These are phyloP conservation scores for Diaporthe caulivora DNA, from an alignment of 2,329 filamentous ascomycete species.

Conservation along the genomic window DNA sequence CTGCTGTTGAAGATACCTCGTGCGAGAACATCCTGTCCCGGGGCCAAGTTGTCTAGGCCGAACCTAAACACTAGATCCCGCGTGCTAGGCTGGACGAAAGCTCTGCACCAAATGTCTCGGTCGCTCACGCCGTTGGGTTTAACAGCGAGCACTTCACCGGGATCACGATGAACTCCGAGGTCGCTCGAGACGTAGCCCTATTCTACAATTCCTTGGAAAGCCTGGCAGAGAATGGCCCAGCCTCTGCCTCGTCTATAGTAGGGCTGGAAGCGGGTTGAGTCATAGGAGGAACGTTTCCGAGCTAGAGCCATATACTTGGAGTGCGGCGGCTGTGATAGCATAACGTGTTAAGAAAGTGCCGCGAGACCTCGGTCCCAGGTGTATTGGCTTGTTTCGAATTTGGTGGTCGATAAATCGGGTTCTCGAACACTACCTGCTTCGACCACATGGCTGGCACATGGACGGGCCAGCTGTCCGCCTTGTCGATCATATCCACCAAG, in stretches of 20 bases:
- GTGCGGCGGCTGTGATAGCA: constrained; percentile 21
- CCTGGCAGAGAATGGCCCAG: background rate
- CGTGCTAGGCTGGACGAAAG: constrained; percentile 7
- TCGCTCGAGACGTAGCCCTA: background rate
- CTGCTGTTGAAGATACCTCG: background rate
- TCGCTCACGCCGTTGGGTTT: constrained; percentile 8
- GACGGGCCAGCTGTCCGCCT: constrained; percentile 18
- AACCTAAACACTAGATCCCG: constrained; percentile 20
- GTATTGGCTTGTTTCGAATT: constrained; percentile 26
- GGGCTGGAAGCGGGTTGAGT: constrained; percentile 10
- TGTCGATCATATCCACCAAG: constrained; percentile 21
- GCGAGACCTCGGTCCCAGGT: constrained; percentile 6
- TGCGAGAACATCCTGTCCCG: background rate
- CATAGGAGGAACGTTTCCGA: background rate
- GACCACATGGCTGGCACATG: constrained; percentile 38
- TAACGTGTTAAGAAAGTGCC: background rate
- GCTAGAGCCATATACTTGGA: background rate
- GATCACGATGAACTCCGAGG: constrained; percentile 1
- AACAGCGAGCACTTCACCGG: constrained; percentile 8
- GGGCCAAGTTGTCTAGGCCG: constrained; percentile 6
- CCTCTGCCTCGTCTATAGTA: constrained; percentile 19
- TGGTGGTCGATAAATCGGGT: background rate
- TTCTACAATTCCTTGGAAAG: background rate
- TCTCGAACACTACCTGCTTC: constrained; percentile 6
- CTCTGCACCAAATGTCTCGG: background rate